A percentile compares a stretch with the other conserved stretches of the same genome.
phyloP scores from a whole-genome alignment of 2,329 filamentous ascomycete species.

The Pseudocercospora musae region DNA sequence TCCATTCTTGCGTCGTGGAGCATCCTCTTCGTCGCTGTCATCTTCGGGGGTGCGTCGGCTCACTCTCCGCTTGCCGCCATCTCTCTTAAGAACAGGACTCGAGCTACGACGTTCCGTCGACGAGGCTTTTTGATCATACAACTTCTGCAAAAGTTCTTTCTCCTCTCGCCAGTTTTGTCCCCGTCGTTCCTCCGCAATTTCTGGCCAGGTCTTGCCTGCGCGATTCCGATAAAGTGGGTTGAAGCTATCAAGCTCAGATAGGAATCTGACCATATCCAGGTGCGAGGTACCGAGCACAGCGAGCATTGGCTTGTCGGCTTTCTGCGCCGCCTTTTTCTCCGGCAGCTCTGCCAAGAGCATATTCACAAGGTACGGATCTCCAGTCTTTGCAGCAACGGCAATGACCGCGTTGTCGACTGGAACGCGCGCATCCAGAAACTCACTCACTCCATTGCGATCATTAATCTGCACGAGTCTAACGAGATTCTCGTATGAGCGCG shows the following conservation, averaged over 20 bases:
- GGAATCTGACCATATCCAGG: conserved; percentile 69
- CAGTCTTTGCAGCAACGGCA: conserved; percentile 86
- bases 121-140: conserved; percentile 56
- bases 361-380: conserved; percentile 83
- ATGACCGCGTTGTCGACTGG: conserved; percentile 73
- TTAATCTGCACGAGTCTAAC: conserved; percentile 49
- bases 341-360: conserved; percentile 56
- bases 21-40: conserved; percentile 24
- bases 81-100: conserved; percentile 36
- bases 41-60: conserved; percentile 18
- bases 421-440: conserved; percentile 45
- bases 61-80: conserved; percentile 26
- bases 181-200: conserved; percentile 76
- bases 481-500: conserved; percentile 48
- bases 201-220: conserved; percentile 77
- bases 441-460: conserved; percentile 47
- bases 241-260: conserved; percentile 54
- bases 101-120: conserved; percentile 30
- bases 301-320: conserved; percentile 86
- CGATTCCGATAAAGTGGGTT: conserved; percentile 73
- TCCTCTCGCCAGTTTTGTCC: conserved; percentile 91
- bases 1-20: conserved; percentile 32
- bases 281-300: conserved; percentile 89
- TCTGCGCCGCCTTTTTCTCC: conserved; percentile 60
- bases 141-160: conserved; percentile 71